A percentile compares a stretch with the other conserved stretches of the same genome.
Evolutionary conservation across 164 flowering plant genomes (phyloP).

Genomic region (Aristolochia californica): DNA sequence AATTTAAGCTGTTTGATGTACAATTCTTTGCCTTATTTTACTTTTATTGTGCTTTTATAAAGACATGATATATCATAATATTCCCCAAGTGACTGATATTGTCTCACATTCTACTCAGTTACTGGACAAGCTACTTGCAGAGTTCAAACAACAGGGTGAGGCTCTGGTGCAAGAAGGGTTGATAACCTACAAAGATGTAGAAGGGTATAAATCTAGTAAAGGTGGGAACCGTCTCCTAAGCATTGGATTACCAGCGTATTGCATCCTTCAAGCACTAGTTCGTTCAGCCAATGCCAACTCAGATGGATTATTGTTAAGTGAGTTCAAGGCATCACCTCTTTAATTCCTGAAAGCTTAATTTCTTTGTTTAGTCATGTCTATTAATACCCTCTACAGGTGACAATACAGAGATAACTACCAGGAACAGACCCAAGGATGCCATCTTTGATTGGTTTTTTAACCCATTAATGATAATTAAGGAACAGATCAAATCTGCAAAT

Average conservation of each 20-base stretch:
- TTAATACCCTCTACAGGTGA: slow-evolving; percentile 31
- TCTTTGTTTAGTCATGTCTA: neutral
- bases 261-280: slow-evolving; percentile 52
- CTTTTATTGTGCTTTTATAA: neutral
- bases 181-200: slow-evolving; percentile 54
- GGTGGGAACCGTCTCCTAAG: slow-evolving; percentile 32
- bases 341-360: neutral
- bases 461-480: slow-evolving; percentile 74
- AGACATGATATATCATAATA: too few relatives aligned
- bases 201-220: slow-evolving; percentile 46
- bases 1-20: slow-evolving; percentile 81
- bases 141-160: slow-evolving; percentile 45
- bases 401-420: slow-evolving; percentile 47
- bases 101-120: slow-evolving; percentile 23
- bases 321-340: slow-evolving; percentile 13
- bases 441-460: slow-evolving; percentile 75
- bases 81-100: neutral
- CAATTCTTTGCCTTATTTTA: neutral
- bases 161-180: slow-evolving; percentile 45
- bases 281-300: slow-evolving; percentile 63
- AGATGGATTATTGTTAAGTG: slow-evolving; percentile 60
- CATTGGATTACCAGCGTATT: slow-evolving; percentile 72
- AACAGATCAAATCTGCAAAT: slow-evolving; percentile 68
- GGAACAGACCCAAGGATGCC: slow-evolving; percentile 67
- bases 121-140: slow-evolving; percentile 48